phyloP scores from a whole-genome alignment of 1,139 yeast species.

The Yamadazyma oceani region DNA sequence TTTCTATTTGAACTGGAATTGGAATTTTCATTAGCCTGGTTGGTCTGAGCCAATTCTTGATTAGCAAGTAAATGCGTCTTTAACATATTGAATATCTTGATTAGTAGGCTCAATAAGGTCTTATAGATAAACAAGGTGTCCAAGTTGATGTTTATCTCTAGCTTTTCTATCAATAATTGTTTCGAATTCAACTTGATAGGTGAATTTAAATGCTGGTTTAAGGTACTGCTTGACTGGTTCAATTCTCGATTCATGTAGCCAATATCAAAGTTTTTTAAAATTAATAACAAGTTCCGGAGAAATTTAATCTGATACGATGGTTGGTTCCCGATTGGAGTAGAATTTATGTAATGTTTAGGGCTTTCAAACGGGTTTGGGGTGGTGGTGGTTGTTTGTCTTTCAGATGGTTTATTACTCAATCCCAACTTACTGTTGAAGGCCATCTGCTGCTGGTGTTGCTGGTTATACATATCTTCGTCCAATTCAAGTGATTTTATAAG shows the following conservation, averaged over 20 bases:
- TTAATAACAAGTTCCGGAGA: conserved; percentile 31
- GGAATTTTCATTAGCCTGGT: background rate
- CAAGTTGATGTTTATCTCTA: conserved; percentile 44
- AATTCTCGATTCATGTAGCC: conserved; percentile 20
- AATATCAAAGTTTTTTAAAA: conserved; percentile 45
- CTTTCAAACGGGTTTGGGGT: conserved; percentile 14
- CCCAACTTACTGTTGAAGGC: conserved; percentile 2
- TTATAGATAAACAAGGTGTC: conserved; percentile 44
- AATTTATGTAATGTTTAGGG: conserved; percentile 16
- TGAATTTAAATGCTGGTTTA: conserved; percentile 22
- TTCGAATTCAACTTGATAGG: conserved; percentile 44
- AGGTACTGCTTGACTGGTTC: conserved; percentile 15
- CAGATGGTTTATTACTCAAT: conserved; percentile 4
- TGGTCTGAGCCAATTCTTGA: conserved; percentile 10
- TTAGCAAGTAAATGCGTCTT: conserved; percentile 18
- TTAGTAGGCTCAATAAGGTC: conserved; percentile 32
- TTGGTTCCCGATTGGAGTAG: conserved; percentile 14
- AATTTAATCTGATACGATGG: conserved; percentile 39
- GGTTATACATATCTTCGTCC: conserved; percentile 34
- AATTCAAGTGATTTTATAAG: conserved; percentile 36
- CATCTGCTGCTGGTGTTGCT: conserved; percentile 12
- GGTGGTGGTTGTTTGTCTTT: background rate
- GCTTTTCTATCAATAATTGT: conserved; percentile 45
- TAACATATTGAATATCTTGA: conserved; percentile 29
- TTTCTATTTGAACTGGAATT: background rate